Evolutionary conservation across 2,329 filamentous ascomycete species (phyloP).

Genomic region (Shiraia bambusicola): DNA sequence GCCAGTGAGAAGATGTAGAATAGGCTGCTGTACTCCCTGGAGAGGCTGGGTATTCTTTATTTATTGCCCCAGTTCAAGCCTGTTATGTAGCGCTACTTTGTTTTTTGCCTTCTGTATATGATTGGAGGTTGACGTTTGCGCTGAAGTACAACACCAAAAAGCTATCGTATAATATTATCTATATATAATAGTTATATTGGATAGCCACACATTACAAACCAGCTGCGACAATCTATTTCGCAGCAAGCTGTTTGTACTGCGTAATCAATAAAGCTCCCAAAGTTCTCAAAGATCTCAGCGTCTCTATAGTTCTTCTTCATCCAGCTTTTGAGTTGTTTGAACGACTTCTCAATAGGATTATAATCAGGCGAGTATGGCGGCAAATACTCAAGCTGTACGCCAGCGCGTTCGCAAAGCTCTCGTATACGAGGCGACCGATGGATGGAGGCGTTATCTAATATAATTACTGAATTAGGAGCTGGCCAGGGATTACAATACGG

Average conservation of each 20-base stretch:
- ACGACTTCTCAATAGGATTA: constrained; percentile 5
- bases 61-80: too few relatives aligned
- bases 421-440: background rate
- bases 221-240: background rate
- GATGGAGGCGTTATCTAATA: constrained; percentile 5
- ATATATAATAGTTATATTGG: too few relatives aligned
- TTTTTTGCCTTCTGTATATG: too few relatives aligned
- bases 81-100: too few relatives aligned
- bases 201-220: background rate
- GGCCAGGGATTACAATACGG: background rate
- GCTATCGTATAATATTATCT: too few relatives aligned
- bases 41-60: too few relatives aligned
- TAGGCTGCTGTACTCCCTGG: too few relatives aligned
- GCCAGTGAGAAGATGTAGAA: too few relatives aligned
- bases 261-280: background rate
- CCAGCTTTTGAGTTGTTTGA: constrained; percentile 3
- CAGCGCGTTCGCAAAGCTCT: background rate
- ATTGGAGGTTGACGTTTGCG: too few relatives aligned
- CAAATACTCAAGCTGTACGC: constrained; percentile 4
- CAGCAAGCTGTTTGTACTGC: background rate
- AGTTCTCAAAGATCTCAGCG: background rate
- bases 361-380: constrained; percentile 4
- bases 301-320: background rate
- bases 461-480: background rate
- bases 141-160: too few relatives aligned